Evolutionary conservation across 495 filamentous ascomycete species (phyloP), one percentile per base, ranked within the genome.

Genomic region (Halenospora varia): DNA sequence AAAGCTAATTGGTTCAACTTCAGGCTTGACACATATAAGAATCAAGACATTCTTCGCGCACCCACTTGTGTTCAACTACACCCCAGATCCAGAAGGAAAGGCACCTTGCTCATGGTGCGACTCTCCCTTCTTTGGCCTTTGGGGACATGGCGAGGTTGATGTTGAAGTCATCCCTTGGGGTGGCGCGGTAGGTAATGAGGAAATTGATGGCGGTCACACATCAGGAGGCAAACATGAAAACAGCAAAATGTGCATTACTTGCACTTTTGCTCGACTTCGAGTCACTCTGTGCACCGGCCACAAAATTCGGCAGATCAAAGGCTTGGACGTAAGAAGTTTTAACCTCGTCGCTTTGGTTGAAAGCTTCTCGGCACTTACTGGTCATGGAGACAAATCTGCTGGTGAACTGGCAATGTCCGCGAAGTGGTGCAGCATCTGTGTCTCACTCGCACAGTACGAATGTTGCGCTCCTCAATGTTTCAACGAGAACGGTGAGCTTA

Each of bases 41-140:
- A 66, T 62, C 20, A 23, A 19, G 2, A 66, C 63, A 18, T 39
- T 42, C 2, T 62, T 57, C 26, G 25, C 25, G 15, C 59, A 62
- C 25, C 63, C 63, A 0, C 60, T 66, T 9, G 20, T 1, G 4
- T 66, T 66, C 57, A 60, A 57, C 46, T 53, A 62, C 46, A 19
- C n/a, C 0, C 60, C 59, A 1, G 40, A 45, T 4, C 23, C 48
- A 0, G n/a, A 9, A 1, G 42, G 20, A n/a, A 56, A 39, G 1
- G 0, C 23, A 9, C 51, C 59, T 0, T 66, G 63, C 35, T 48
- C 48, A 13, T 66, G 40, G 29, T 66, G 63, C 47, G 18, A 0
- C 20, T 19, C 26, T 10, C 60, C 63, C 1, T 50, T 60, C 24
- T 62, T 60, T 25, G 60, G 60, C 0, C 20, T 66, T 25, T 51